Evolutionary conservation across 2,329 filamentous ascomycete species (phyloP).

Genomic region (Blastomyces parvus): DNA sequence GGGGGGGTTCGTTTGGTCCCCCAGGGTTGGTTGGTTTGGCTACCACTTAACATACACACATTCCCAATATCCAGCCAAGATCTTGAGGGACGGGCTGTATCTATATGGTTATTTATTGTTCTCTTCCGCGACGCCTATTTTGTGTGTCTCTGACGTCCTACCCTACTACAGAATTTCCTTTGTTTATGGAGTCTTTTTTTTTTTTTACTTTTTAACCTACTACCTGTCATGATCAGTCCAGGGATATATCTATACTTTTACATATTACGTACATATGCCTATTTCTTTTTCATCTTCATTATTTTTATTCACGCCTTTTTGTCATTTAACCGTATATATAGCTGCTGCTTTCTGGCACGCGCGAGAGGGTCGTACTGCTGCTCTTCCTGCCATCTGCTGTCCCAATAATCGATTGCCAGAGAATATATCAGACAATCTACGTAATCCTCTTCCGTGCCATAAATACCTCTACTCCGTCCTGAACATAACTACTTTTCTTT

Average conservation of each 20-base stretch:
- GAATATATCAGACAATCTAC: not conserved
- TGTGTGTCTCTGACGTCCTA: too few species aligned
- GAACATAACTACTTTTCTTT: not conserved
- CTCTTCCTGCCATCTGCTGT: not conserved
- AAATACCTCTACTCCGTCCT: too few species aligned
- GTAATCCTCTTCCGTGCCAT: too few species aligned
- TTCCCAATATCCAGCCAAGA: not conserved
- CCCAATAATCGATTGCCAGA: not conserved
- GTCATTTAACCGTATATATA: not conserved
- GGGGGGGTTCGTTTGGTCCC: not conserved
- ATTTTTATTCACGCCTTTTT: not conserved
- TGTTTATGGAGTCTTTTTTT: not conserved
- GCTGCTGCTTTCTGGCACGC: not conserved
- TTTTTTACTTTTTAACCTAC: not conserved
- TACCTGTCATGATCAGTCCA: not conserved
- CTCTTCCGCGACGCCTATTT: too few species aligned
- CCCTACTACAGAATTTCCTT: too few species aligned
- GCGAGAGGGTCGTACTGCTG: not conserved
- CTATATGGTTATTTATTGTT: not conserved
- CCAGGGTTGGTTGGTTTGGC: not conserved
- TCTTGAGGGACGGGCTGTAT: not conserved
- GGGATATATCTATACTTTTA: not conserved
- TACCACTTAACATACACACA: not conserved
- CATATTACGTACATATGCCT: slow-evolving; percentile 4
- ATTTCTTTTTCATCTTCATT: not conserved